Percentiles rank a stretch among this genome's conserved stretches.
phyloP scores from a whole-genome alignment of 148 eudicot species.

The Drosera capensis region DNA sequence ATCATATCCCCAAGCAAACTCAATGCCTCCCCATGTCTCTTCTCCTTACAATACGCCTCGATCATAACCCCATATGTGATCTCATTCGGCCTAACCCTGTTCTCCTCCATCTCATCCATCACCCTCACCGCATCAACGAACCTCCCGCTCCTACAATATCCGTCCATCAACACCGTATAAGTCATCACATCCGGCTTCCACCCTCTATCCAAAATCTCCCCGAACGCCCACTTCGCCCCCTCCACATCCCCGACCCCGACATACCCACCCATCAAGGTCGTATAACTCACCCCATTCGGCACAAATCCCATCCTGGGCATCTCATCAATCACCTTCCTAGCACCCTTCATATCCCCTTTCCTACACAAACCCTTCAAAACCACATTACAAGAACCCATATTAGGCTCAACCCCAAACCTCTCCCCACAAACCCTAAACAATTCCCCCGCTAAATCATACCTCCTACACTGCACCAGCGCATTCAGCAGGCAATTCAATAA shows the following conservation, averaged over 20 bases:
- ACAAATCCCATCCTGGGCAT: constrained; percentile 63
- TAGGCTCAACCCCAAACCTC: constrained; percentile 43
- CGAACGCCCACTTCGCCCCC: constrained; percentile 49
- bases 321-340: constrained; percentile 52
- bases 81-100: constrained; percentile 50
- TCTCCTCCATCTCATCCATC: constrained; percentile 92
- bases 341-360: constrained; percentile 48
- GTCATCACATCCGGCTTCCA: constrained; percentile 74
- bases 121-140: constrained; percentile 57
- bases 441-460: constrained; percentile 38
- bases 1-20: constrained; percentile 68
- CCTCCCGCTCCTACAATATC: constrained; percentile 54
- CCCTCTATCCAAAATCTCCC: constrained; percentile 62
- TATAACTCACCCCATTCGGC: constrained; percentile 70
- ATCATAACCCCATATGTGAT: constrained; percentile 74
- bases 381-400: constrained; percentile 62
- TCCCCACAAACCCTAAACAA: constrained; percentile 38
- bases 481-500: constrained; percentile 62
- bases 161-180: constrained; percentile 68
- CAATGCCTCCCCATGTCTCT: constrained; percentile 58
- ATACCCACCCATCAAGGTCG: constrained; percentile 57
- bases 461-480: constrained; percentile 47
- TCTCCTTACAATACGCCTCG: constrained; percentile 63
- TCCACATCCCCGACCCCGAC: constrained; percentile 46
- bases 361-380: constrained; percentile 56